phyloP scores from a whole-genome alignment of 176 grass and related monocot genomes.

The Zoysia pacifica region DNA sequence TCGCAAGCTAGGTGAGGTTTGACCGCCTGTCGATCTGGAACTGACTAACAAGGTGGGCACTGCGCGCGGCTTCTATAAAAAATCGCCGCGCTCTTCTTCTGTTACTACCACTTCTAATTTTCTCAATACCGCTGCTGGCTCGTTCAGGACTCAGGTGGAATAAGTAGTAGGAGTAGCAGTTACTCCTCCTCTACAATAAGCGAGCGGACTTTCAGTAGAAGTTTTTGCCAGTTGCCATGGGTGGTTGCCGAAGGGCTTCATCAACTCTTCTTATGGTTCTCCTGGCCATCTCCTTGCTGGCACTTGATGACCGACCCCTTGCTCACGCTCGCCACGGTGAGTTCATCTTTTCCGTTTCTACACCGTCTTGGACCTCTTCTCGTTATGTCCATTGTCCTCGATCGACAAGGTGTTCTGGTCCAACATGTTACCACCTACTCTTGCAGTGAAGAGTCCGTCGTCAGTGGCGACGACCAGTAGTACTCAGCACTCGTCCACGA shows the following conservation, averaged over 20 bases:
- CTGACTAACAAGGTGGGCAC: not conserved
- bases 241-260: conserved; percentile 15
- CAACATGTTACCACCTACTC: not conserved
- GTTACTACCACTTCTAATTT: not conserved
- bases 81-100: not conserved
- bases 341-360: not conserved
- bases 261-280: not conserved
- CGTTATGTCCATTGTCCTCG: not conserved
- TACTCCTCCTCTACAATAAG: not conserved
- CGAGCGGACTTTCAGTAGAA: not conserved
- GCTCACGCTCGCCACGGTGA: conserved; percentile 42
- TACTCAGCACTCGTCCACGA: not conserved
- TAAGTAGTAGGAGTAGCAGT: not conserved
- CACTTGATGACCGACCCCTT: no score
- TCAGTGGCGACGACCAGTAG: not conserved
- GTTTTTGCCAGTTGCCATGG: conserved; percentile 23
- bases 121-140: not conserved
- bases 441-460: conserved; percentile 33
- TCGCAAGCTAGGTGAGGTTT: conserved; percentile 26
- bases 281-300: conserved; percentile 37
- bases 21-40: conserved; percentile 39
- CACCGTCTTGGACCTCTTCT: not conserved
- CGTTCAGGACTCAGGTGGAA: not conserved
- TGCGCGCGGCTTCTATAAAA: conserved; percentile 16
- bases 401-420: not conserved